phyloP scores from a whole-genome alignment of 139 green algal species.

The Coccomyxa sp. region DNA sequence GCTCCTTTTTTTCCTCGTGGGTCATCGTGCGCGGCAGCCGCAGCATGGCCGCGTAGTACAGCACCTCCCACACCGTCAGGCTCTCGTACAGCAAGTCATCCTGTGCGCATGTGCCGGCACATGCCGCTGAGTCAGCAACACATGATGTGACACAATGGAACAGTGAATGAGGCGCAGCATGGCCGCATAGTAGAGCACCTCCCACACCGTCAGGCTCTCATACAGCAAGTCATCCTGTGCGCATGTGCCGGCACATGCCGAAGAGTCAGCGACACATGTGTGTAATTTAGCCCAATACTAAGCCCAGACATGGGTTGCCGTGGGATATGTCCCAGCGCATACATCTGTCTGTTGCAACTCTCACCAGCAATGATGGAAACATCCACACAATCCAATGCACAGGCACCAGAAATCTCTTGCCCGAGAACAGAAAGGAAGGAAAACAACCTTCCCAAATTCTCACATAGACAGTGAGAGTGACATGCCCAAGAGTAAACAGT shows the following conservation, averaged over 20 bases:
- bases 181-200: constrained; percentile 74
- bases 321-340: too few relatives aligned
- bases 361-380: too few relatives aligned
- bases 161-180: constrained; percentile 59
- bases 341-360: too few relatives aligned
- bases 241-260: neutral
- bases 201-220: constrained; percentile 66
- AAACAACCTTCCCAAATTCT: too few relatives aligned
- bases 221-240: constrained; percentile 25
- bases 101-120: neutral
- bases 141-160: neutral
- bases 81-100: constrained; percentile 28
- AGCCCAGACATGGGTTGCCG: too few relatives aligned
- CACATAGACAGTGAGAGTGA: too few relatives aligned
- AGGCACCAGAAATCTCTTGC: too few relatives aligned
- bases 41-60: constrained; percentile 81
- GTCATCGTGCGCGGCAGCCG: constrained; percentile 66
- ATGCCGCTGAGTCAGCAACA: neutral
- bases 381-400: too few relatives aligned
- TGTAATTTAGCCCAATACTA: neutral
- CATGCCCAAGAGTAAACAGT: too few relatives aligned
- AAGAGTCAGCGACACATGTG: neutral
- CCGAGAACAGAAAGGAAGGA: too few relatives aligned
- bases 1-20: constrained; percentile 47
- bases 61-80: constrained; percentile 70